Percentiles rank a stretch among this genome's conserved stretches.
Evolutionary conservation across 768 basidiomycete species (phyloP).

Genomic region (Tulasnella sp.): DNA sequence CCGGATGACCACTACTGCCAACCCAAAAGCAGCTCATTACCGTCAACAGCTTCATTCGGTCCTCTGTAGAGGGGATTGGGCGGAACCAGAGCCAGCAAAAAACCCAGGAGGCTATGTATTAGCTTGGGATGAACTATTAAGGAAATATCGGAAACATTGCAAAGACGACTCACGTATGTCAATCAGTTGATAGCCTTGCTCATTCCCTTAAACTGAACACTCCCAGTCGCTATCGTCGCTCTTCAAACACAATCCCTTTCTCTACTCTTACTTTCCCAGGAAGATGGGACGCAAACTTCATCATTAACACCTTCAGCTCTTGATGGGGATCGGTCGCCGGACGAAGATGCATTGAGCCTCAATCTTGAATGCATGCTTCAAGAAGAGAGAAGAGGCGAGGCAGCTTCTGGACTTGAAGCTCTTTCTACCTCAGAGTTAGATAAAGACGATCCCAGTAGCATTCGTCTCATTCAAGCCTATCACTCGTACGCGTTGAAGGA

Average conservation of each 20-base stretch:
- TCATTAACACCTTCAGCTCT: slow-evolving; percentile 45
- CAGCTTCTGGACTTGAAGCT: slow-evolving; percentile 37
- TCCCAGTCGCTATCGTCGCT: slow-evolving; percentile 39
- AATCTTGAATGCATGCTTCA: slow-evolving; percentile 45
- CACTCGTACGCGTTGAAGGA: slow-evolving; percentile 65
- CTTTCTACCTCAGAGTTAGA: slow-evolving; percentile 33
- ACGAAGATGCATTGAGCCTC: slow-evolving; percentile 34
- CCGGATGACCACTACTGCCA: slow-evolving; percentile 26
- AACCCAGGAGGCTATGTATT: slow-evolving; percentile 39
- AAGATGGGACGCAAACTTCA: background rate
- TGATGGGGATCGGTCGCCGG: slow-evolving; percentile 28
- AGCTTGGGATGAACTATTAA: slow-evolving; percentile 64
- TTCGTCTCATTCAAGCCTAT: slow-evolving; percentile 58
- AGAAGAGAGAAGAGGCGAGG: slow-evolving; percentile 47
- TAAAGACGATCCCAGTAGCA: slow-evolving; percentile 36
- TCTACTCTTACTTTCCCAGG: slow-evolving; percentile 29
- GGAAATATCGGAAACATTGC: slow-evolving; percentile 82
- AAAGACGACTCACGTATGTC: slow-evolving; percentile 26
- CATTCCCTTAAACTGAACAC: background rate
- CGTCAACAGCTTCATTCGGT: slow-evolving; percentile 60
- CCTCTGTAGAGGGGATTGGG: slow-evolving; percentile 65
- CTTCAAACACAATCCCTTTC: slow-evolving; percentile 53
- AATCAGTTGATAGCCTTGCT: background rate
- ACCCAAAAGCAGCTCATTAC: slow-evolving; percentile 60
- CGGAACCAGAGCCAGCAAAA: slow-evolving; percentile 45